A percentile compares a stretch with the other conserved stretches of the same genome.
Conservation (phyloP, 331 rosid genomes). For the Stylosanthes scabra region DNA sequence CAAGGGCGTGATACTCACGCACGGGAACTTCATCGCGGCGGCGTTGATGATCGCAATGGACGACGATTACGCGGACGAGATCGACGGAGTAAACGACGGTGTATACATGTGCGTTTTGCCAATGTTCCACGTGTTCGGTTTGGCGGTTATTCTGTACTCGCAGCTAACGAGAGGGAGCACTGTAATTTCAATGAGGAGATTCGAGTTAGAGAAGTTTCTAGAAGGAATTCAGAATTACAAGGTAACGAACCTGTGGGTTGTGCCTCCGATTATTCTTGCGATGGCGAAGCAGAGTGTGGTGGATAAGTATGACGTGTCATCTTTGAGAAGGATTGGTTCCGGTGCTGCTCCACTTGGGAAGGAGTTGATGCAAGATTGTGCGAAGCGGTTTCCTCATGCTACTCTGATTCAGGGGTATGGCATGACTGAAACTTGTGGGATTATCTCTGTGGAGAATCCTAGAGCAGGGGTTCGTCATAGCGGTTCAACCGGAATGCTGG, state of each 20-base stretch:
- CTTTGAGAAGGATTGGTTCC: constrained; percentile 66
- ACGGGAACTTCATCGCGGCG: constrained; percentile 67
- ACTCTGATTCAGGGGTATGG: constrained; percentile 82
- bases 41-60: constrained; percentile 64
- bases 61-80: constrained; percentile 41
- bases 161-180: constrained; percentile 68
- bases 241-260: constrained; percentile 77
- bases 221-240: constrained; percentile 60
- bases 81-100: constrained; percentile 35
- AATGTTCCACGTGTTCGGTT: constrained; percentile 83
- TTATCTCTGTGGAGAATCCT: constrained; percentile 59
- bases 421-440: constrained; percentile 88
- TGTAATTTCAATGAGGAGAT: constrained; percentile 58
- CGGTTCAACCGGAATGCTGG: constrained; percentile 79
- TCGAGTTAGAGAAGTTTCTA: constrained; percentile 62
- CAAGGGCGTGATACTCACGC: constrained; percentile 76
- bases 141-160: constrained; percentile 50
- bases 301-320: constrained; percentile 63
- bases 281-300: constrained; percentile 70
- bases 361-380: constrained; percentile 80
- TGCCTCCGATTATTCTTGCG: constrained; percentile 84
- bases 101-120: constrained; percentile 74
- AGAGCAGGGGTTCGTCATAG: constrained; percentile 59
- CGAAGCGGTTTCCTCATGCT: constrained; percentile 55
- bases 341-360: constrained; percentile 95